These are phyloP conservation scores for Talaromyces stipitatus DNA, from an alignment of 495 filamentous ascomycete genomes.

Conservation along the genomic window DNA sequence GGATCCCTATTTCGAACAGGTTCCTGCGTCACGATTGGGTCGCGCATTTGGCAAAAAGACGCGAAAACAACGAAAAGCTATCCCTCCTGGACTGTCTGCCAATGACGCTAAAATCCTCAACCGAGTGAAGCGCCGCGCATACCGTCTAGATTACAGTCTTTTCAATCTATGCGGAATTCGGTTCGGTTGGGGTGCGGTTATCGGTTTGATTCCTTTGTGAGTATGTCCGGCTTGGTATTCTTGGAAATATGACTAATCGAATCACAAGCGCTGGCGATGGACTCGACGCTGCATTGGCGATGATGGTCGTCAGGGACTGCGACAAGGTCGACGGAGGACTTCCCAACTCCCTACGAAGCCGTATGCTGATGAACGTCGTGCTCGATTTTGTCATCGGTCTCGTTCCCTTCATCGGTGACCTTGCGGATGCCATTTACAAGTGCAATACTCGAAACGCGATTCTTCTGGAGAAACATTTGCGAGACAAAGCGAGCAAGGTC, in stretches of 20 bases:
- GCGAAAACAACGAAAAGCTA: slow-evolving; percentile 61
- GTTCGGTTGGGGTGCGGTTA: slow-evolving; percentile 76
- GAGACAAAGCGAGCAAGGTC: slow-evolving; percentile 34
- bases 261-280: slow-evolving; percentile 54
- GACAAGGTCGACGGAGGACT: slow-evolving; percentile 65
- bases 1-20: slow-evolving; percentile 70
- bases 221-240: slow-evolving; percentile 17
- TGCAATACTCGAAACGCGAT: slow-evolving; percentile 73
- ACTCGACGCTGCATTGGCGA: slow-evolving; percentile 50
- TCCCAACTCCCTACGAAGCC: slow-evolving; percentile 39
- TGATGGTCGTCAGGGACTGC: slow-evolving; percentile 62
- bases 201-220: slow-evolving; percentile 73
- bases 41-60: slow-evolving; percentile 49
- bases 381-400: slow-evolving; percentile 78
- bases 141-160: slow-evolving; percentile 70
- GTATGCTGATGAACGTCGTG: slow-evolving; percentile 71
- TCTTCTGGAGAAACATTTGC: slow-evolving; percentile 63
- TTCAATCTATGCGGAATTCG: slow-evolving; percentile 68
- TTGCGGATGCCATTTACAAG: slow-evolving; percentile 61
- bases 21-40: slow-evolving; percentile 59
- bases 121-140: slow-evolving; percentile 71
- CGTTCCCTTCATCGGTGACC: slow-evolving; percentile 76
- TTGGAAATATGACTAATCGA: background rate
- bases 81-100: slow-evolving; percentile 63
- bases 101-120: slow-evolving; percentile 75